Evolutionary conservation across 164 flowering plant species (phyloP).

Genomic region (Vitis cinerea): DNA sequence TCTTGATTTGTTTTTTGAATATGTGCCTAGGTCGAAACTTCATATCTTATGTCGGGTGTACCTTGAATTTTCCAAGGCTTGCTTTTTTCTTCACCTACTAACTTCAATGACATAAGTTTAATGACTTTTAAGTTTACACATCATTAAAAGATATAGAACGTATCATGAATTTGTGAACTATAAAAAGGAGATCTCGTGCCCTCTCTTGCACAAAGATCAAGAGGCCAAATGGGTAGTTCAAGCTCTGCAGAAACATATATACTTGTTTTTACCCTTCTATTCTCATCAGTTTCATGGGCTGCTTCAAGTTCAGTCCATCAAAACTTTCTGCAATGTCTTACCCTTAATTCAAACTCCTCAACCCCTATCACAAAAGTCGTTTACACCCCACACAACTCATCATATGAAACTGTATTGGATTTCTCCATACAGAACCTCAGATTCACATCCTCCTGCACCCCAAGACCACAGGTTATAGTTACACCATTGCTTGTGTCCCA

Average conservation of each 20-base stretch:
- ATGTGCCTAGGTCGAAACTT: no score
- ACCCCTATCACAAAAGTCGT: background rate
- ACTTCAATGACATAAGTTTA: no score
- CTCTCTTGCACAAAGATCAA: no score
- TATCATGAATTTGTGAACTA: no score
- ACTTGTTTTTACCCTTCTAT: background rate
- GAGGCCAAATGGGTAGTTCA: background rate
- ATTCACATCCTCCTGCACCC: background rate
- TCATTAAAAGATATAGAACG: no score
- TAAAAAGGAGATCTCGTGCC: no score
- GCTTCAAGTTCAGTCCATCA: background rate
- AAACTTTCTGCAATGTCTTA: constrained; percentile 3
- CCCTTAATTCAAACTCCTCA: background rate
- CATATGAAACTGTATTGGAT: background rate
- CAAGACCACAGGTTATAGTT: constrained; percentile 1
- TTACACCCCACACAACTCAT: background rate
- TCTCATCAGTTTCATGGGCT: background rate
- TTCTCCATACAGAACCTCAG: background rate
- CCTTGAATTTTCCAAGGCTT: no score
- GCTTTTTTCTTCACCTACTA: no score
- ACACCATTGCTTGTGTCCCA: background rate
- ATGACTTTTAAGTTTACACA: no score
- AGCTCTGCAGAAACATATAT: background rate
- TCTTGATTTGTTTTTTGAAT: no score
- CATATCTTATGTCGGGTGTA: no score